A percentile compares a stretch with the other conserved stretches of the same genome.
These are phyloP conservation scores for Verticillium longisporum DNA, from an alignment of 2,329 filamentous ascomycete genomes.

Conservation along the genomic window DNA sequence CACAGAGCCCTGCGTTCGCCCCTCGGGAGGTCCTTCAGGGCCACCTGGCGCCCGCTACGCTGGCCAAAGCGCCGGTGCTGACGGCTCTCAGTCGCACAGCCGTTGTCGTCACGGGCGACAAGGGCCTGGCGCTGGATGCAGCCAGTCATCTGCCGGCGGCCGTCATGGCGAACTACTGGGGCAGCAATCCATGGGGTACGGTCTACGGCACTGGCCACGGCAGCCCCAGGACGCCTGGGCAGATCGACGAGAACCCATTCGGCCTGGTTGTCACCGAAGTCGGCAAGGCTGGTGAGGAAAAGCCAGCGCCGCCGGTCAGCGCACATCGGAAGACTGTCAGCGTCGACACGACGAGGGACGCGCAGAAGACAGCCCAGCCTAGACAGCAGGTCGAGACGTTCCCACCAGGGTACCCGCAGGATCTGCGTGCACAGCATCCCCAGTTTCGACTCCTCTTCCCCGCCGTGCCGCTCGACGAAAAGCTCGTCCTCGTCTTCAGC, in stretches of 20 bases:
- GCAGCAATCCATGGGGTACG: slow-evolving; percentile 68
- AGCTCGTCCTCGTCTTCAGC: slow-evolving; percentile 84
- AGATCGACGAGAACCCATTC: slow-evolving; percentile 30
- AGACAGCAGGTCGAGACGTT: slow-evolving; percentile 47
- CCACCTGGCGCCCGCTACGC: slow-evolving; percentile 71
- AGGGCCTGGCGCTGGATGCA: slow-evolving; percentile 57
- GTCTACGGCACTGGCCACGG: slow-evolving; percentile 20
- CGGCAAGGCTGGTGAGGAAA: slow-evolving; percentile 19
- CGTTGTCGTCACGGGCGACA: slow-evolving; percentile 73
- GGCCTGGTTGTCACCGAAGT: slow-evolving; percentile 30
- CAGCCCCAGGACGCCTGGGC: slow-evolving; percentile 7
- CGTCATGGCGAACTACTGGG: slow-evolving; percentile 91
- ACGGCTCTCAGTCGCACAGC: slow-evolving; percentile 85
- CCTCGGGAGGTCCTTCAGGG: slow-evolving; percentile 26
- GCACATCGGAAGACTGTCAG: slow-evolving; percentile 37
- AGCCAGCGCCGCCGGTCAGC: slow-evolving; percentile 3
- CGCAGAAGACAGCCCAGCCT: slow-evolving; percentile 16
- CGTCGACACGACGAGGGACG: slow-evolving; percentile 27
- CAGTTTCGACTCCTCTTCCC: slow-evolving; percentile 93
- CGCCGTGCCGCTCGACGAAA: slow-evolving; percentile 67
- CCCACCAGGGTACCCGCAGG: slow-evolving; percentile 70
- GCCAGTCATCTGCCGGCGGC: slow-evolving; percentile 73
- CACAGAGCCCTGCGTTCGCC: slow-evolving; percentile 15
- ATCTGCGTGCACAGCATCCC: slow-evolving; percentile 78
- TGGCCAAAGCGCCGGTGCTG: slow-evolving; percentile 74